Evolutionary conservation across 2,329 filamentous ascomycete species (phyloP).

Genomic region (Colletotrichum sp.): DNA sequence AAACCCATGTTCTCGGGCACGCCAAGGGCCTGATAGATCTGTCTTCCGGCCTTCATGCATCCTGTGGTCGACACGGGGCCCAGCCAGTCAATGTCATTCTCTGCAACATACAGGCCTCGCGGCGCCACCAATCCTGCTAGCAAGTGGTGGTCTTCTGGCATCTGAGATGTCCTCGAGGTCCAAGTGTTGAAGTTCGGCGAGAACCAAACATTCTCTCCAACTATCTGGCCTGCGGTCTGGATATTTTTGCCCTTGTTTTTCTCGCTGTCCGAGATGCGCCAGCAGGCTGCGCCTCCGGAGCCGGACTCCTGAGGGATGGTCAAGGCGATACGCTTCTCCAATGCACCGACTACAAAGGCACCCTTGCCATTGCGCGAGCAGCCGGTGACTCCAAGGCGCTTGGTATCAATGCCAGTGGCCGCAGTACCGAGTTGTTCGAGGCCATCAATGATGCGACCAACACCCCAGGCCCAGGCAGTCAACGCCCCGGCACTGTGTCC

Average conservation of each 20-base stretch:
- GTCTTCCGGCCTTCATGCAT: slow-evolving; percentile 60
- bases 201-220: slow-evolving; percentile 69
- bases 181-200: slow-evolving; percentile 58
- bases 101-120: slow-evolving; percentile 58
- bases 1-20: slow-evolving; percentile 62
- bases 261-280: slow-evolving; percentile 59
- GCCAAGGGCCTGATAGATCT: slow-evolving; percentile 60
- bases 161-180: slow-evolving; percentile 46
- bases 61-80: slow-evolving; percentile 60
- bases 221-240: slow-evolving; percentile 64
- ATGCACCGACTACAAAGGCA: slow-evolving; percentile 64
- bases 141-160: slow-evolving; percentile 64
- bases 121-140: slow-evolving; percentile 62
- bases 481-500: slow-evolving; percentile 61
- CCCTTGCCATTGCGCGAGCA: slow-evolving; percentile 71
- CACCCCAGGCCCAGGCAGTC: slow-evolving; percentile 69
- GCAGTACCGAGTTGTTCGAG: slow-evolving; percentile 53
- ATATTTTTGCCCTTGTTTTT: slow-evolving; percentile 60
- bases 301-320: slow-evolving; percentile 69
- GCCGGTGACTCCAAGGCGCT: slow-evolving; percentile 61
- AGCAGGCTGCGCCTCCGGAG: slow-evolving; percentile 65
- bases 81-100: slow-evolving; percentile 66
- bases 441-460: slow-evolving; percentile 64
- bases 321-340: slow-evolving; percentile 63
- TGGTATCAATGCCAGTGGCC: slow-evolving; percentile 54